Percentiles rank a stretch among this genome's conserved stretches.
These are phyloP conservation scores for Neofusicoccum cordaticola DNA, from an alignment of 2,329 filamentous ascomycete species.

Conservation along the genomic window DNA sequence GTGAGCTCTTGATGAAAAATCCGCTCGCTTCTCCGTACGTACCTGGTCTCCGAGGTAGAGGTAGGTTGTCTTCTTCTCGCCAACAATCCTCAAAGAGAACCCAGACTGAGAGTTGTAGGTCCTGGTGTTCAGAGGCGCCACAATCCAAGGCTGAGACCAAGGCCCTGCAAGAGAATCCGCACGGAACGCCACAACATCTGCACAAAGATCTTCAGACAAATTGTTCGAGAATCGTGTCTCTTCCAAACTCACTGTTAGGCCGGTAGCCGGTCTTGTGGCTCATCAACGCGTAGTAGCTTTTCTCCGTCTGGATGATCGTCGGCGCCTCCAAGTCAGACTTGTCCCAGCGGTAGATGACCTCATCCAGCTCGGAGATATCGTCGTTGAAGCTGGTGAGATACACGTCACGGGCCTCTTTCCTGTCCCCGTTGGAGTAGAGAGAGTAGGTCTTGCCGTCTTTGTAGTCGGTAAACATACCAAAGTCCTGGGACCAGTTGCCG, in stretches of 20 bases:
- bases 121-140: conserved; percentile 51
- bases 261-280: conserved; percentile 63
- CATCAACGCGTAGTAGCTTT: conserved; percentile 60
- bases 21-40: neutral
- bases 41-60: conserved; percentile 51
- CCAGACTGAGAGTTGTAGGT: conserved; percentile 56
- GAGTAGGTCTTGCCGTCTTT: conserved; percentile 57
- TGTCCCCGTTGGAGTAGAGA: conserved; percentile 60
- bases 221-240: rapidly evolving
- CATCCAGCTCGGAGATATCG: conserved; percentile 50
- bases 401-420: conserved; percentile 54
- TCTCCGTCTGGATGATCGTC: conserved; percentile 59
- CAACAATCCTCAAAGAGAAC: conserved; percentile 48
- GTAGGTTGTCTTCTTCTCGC: conserved; percentile 49
- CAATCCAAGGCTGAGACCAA: conserved; percentile 56
- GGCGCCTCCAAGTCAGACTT: conserved; percentile 62
- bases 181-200: conserved; percentile 56
- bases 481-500: conserved; percentile 63
- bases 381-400: conserved; percentile 56
- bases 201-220: neutral
- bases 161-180: conserved; percentile 51
- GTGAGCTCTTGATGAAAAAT: neutral
- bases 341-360: conserved; percentile 55
- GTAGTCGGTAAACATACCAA: conserved; percentile 60
- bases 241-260: conserved; percentile 47